These are phyloP conservation scores for Taxawa tesnikishii DNA, from an alignment of 2,329 filamentous ascomycete species.

Conservation along the genomic window DNA sequence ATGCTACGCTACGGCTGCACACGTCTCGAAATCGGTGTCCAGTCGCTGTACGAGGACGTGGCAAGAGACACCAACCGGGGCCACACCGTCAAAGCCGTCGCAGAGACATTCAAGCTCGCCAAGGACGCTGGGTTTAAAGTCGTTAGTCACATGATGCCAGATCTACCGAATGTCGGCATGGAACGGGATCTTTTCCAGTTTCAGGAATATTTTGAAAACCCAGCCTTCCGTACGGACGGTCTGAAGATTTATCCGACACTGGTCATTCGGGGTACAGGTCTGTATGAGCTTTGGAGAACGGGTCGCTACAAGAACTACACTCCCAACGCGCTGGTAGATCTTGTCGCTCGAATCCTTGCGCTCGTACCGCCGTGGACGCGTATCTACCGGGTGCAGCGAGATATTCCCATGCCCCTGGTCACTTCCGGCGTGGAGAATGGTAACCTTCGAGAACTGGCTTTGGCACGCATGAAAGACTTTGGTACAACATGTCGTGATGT, in stretches of 20 bases:
- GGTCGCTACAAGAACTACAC: conserved; percentile 98
- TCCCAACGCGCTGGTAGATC: conserved; percentile 87
- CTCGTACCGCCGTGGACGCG: conserved; percentile 94
- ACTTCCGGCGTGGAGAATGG: conserved; percentile 97
- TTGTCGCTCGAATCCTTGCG: conserved; percentile 91
- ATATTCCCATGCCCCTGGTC: conserved; percentile 99
- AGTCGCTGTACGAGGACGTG: conserved; percentile 94
- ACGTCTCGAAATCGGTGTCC: conserved; percentile 84
- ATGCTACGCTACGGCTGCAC: conserved; percentile 99
- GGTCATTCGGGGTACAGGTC: conserved; percentile 87
- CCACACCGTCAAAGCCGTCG: conserved; percentile 88
- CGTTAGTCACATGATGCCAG: conserved; percentile 99
- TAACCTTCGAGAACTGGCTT: conserved; percentile 81
- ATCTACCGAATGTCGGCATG: conserved; percentile 95
- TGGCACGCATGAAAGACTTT: conserved; percentile 98
- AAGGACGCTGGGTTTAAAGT: conserved; percentile 99
- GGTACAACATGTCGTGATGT: conserved; percentile 95
- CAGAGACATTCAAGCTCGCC: conserved; percentile 90
- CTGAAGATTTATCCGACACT: conserved; percentile 97
- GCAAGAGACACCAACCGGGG: conserved; percentile 96
- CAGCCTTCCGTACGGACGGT: conserved; percentile 89
- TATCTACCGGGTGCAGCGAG: conserved; percentile 95
- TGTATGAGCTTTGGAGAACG: conserved; percentile 96
- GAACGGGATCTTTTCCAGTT: conserved; percentile 96
- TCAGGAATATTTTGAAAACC: conserved; percentile 94